phyloP scores from a whole-genome alignment of 108 stramenopile genomes.

The Chaetoceros muelleri region DNA sequence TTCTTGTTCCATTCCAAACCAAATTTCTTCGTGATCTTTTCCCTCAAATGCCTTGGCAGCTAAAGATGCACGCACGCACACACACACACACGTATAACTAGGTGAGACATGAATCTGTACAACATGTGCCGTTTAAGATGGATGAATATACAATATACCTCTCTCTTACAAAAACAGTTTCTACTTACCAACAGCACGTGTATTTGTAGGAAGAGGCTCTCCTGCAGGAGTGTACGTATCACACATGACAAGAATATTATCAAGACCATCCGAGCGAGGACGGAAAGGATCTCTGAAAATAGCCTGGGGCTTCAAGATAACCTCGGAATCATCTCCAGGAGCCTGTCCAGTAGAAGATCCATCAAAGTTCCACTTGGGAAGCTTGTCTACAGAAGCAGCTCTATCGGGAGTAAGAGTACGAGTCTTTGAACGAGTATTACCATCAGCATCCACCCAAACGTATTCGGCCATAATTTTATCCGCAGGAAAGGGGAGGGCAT shows the following conservation, averaged over 20 bases:
- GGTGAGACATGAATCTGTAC: too few relatives aligned
- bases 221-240: conserved; percentile 90
- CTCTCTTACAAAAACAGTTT: not conserved
- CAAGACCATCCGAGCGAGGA: conserved; percentile 55
- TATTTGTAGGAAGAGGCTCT: conserved; percentile 76
- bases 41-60: conserved; percentile 73
- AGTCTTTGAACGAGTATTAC: conserved; percentile 79
- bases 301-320: conserved; percentile 75
- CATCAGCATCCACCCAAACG: conserved; percentile 88
- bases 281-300: conserved; percentile 95
- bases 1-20: conserved; percentile 98
- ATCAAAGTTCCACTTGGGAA: conserved; percentile 96
- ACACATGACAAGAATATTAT: conserved; percentile 94
- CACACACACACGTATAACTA: not conserved
- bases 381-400: conserved; percentile 32
- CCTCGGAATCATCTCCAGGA: conserved; percentile 94
- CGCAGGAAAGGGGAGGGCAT: conserved; percentile 47
- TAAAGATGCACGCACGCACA: too few relatives aligned
- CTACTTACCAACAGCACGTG: conserved; percentile 68
- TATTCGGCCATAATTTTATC: conserved; percentile 79
- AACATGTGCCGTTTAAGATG: too few relatives aligned
- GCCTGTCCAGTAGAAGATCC: conserved; percentile 93
- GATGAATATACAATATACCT: not conserved
- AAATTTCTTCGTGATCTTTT: conserved; percentile 65
- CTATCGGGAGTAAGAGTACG: conserved; percentile 62